A percentile compares a stretch with the other conserved stretches of the same genome.
phyloP scores from a whole-genome alignment of 768 basidiomycete species.

The Xerocomus potaroensis region DNA sequence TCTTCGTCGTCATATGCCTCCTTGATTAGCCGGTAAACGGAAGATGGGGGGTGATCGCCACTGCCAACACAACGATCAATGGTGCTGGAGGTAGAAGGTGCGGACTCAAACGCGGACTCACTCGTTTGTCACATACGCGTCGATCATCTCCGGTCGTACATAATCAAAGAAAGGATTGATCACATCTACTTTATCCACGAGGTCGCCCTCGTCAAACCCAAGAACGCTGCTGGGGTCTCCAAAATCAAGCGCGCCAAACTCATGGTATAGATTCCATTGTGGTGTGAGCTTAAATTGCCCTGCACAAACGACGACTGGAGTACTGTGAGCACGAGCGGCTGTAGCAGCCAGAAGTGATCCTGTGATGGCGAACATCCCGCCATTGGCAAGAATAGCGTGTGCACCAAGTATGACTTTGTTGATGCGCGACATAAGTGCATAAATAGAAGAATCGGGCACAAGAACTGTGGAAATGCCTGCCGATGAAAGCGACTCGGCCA shows the following conservation, averaged over 20 bases:
- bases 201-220: slow-evolving; percentile 71
- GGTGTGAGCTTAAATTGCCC: slow-evolving; percentile 98
- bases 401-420: slow-evolving; percentile 96
- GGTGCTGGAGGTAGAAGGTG: not conserved
- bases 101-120: slow-evolving; percentile 45
- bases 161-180: slow-evolving; percentile 97
- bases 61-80: slow-evolving; percentile 40
- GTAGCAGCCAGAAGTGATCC: slow-evolving; percentile 83
- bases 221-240: slow-evolving; percentile 63
- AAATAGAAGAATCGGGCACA: slow-evolving; percentile 94
- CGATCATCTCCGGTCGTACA: slow-evolving; percentile 86
- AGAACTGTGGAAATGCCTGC: slow-evolving; percentile 90
- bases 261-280: slow-evolving; percentile 82
- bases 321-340: slow-evolving; percentile 85
- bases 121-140: slow-evolving; percentile 97
- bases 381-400: slow-evolving; percentile 95
- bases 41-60: slow-evolving; percentile 94
- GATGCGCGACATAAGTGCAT: slow-evolving; percentile 92
- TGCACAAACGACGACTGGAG: slow-evolving; percentile 88
- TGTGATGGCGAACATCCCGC: slow-evolving; percentile 87
- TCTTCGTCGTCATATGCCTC: slow-evolving; percentile 97
- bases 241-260: slow-evolving; percentile 80
- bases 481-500: slow-evolving; percentile 77
- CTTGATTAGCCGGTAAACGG: slow-evolving; percentile 87
- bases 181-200: slow-evolving; percentile 87